Conservation (phyloP, 129 eudicot species). For the Saussurea involucrata region DNA sequence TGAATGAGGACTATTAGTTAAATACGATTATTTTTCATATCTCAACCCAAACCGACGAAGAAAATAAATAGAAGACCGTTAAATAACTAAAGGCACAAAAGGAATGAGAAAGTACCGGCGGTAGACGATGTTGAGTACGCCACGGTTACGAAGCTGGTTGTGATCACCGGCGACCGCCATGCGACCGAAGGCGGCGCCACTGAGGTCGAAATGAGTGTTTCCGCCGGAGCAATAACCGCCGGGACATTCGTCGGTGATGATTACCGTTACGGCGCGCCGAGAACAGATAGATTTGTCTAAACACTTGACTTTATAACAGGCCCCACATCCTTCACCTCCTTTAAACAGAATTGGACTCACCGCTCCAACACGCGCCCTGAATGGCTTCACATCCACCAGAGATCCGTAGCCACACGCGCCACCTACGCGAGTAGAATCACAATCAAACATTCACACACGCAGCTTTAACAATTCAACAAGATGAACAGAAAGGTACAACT, state of each 20-base stretch:
- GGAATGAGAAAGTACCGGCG: conserved; percentile 45
- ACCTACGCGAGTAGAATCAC: conserved; percentile 35
- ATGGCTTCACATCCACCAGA: conserved; percentile 89
- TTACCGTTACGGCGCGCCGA: conserved; percentile 71
- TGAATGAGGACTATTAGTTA: not conserved
- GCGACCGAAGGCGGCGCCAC: conserved; percentile 96
- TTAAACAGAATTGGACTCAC: conserved; percentile 86
- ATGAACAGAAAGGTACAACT: conserved; percentile 1
- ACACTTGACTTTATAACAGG: conserved; percentile 90
- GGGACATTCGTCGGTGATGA: conserved; percentile 87
- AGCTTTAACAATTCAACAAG: not conserved
- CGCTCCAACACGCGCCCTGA: conserved; percentile 89
- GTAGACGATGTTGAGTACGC: conserved; percentile 54
- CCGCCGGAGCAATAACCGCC: conserved; percentile 75
- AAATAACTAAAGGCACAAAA: conserved; percentile 1
- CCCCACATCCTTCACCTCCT: conserved; percentile 95
- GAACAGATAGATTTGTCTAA: conserved; percentile 79
- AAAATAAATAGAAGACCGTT: conserved; percentile 31
- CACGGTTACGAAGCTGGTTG: conserved; percentile 73
- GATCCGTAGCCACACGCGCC: conserved; percentile 99
- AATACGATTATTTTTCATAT: not conserved
- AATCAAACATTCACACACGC: not conserved
- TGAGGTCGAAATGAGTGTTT: conserved; percentile 80
- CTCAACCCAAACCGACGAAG: conserved; percentile 29
- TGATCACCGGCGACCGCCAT: conserved; percentile 78